Base-by-base conservation (phyloP, 257 asterid genomes). In the Ophiorrhiza pumila region DNA sequence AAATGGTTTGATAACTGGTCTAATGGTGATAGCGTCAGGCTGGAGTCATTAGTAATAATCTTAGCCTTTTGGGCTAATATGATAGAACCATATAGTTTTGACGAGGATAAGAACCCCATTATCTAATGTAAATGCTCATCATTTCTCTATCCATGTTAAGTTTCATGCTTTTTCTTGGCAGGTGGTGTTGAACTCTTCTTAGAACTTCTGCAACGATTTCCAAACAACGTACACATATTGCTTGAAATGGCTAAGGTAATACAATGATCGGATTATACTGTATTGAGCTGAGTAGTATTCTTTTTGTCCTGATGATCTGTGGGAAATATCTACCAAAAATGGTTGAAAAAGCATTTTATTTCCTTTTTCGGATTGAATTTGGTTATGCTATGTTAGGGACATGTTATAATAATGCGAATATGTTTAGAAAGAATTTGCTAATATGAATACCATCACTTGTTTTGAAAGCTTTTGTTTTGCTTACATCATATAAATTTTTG, bases 171-270 rank as follows among this genome's bases (percentile, higher is more conserved):
- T 60, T 60, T 14, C 75, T 43, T 74, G 77, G 78, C 90, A 94
- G 99, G 96, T 80, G 99, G 98, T 50, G 76, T 95, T 85, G 99
- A 95, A 74, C 79, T 88, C 74, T 92, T 87, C 78, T 79, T 90
- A 39, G 98, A 95, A 83, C 96, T 95, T 77, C 85, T 95, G 77
- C 97, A 87, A 79, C 93, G 96, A 76, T 95, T 95, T 84, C 99
- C 99, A 37, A 86, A 87, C 86, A 95, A 92, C 76, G 67, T 85
- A 67, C 98, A 92, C 83, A 71, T 95, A 72, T 80, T 95, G 79
- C 96, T 95, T 67, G 99, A 95, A 86, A 92, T 91, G 93, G 98
- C 98, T 55, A 95, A 95, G 99, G 99, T 94, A 75, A 80, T 85
- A 49, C 81, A 49, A 18, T 52, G 58, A 29, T 20, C 55, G 66